Evolutionary conservation across 108 stramenopile species (phyloP), one percentile per base, ranked within the genome.

Genomic region (Stephanodiscus triporus): DNA sequence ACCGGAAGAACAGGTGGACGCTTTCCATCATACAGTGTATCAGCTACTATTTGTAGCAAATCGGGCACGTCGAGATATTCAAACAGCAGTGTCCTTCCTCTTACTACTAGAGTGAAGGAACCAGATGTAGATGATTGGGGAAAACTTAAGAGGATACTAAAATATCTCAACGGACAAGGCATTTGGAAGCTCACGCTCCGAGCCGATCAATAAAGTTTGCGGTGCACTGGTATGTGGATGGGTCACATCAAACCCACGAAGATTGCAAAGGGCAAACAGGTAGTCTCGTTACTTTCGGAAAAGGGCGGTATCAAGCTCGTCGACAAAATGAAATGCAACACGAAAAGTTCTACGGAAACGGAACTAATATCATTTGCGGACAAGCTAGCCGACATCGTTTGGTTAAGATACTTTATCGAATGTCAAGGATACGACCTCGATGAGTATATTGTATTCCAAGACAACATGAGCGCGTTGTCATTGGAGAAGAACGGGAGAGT

Each of bases 261-360:
- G 10, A 40, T 11, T 40, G 40, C 4, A 4, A 9, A 9, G 40
- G 40, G 9, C 40, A 40, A 40, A 40, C 40, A 1, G 40, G 40
- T 9, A 11, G 10, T 1, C 9, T 40, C 1, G 40, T 40, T 1
- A 9, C 40, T 11, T 40, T 34, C 32, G 85, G 4, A 73, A 55
- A 38, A 83, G 87, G 8, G 66, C 66, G 0, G 48, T 49, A 6
- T 19, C 19, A 19, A 49, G 48, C 6, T 49, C 19, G 2, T 83
- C 79, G 36, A 14, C 4, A 75, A 81, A 67, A 83, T 84, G 43
- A 84, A 84, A 36, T 19, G 82, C 40, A 81, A 63, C 23, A 68
- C 78, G 1, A 75, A 55, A 26, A 86, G 83, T 6, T 49, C 48
- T 2, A 49, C 48, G 2, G 48, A 49, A 6, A 19, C 48, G 2